Base-by-base conservation (phyloP, 2,329 filamentous ascomycete genomes). In the Chalara sp. region DNA sequence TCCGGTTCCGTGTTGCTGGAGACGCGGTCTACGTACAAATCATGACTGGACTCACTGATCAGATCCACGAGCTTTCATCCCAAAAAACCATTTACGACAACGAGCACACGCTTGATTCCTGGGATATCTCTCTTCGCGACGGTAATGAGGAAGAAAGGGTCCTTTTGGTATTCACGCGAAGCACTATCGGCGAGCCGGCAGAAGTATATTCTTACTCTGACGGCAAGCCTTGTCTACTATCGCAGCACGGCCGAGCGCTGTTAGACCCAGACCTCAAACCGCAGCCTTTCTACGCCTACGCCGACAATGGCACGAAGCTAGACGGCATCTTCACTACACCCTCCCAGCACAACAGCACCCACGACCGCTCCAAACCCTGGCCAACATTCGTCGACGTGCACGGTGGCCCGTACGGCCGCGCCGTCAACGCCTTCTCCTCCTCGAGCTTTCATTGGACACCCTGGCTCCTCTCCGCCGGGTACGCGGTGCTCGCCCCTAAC, bases 311-410 rank as follows among this genome's bases (percentile, higher is more conserved):
- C 5, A 56, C 61, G 32, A 59, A 58, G 28, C 59, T 68, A 1
- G 61, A 68, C 35, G 61, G 58, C 28, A 33, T 66, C 21, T 63
- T 61, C 48, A 47, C 65, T 39, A 57, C 56, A 11, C 66, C 65
- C 4, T 7, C 6, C 6, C n/a, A n/a, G n/a, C n/a, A n/a, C n/a
- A n/a, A n/a, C n/a, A n/a, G n/a, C n/a, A 44, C 31, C 28, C 28
- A 45, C 12, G 41, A 49, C 12, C 32, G 44, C 7, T 46, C 41
- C 6, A 53, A 60, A 28, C 61, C 63, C 12, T 56, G 61, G 8
- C 64, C 66, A 6, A 69, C 68, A 13, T 45, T 67, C 13, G 65
- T 71, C 32, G 50, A 65, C 33, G 60, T 67, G 30, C 69, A 71
- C 49, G 68, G 68, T 43, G 68, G 68, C 1, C 68, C 69, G 1